Base-by-base conservation (phyloP, 2,329 filamentous ascomycete genomes). In the Pseudopithomyces maydicus region DNA sequence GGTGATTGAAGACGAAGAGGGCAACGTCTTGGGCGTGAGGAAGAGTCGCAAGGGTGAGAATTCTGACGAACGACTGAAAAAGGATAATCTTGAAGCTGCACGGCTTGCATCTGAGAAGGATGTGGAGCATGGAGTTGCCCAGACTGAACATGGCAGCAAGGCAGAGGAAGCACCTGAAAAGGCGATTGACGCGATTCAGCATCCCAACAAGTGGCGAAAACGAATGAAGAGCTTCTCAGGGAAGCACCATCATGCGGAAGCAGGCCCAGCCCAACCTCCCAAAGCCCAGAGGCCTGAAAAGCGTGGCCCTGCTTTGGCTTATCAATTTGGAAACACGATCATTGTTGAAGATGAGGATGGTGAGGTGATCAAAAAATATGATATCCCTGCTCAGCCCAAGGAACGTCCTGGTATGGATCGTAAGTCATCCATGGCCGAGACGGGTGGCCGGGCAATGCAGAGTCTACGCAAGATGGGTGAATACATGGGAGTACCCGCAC, bases 331-430 rank as follows among this genome's bases (percentile, higher is more conserved):
- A 61, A 93, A 91, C 71, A 93, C 91, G 79, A 91, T 96, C 62
- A 94, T 96, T 71, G 90, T 96, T 15, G 91, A 96, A 77, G 90
- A 96, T 60, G 89, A 90, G 73, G 88, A 93, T 65, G 91, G 91
- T 42, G 91, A 96, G 72, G 91, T 96, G 32, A 85, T 96, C 72
- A 93, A 93, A 79, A 88, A 90, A 55, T 93, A 92, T 70, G 88
- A 93, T 61, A 83, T 94, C 26, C 88, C 89, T 1, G 78, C 82
- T 0, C 76, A 84, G 4, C 64, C 69, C 23, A 85, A 73, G 59
- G 57, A 82, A 60, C 73, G 70, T 20, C 71, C 72, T 22, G 65
- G 58, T 12, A 53, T 65, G 12, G 61, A 69, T 26, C 66, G 70
- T 26, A 79, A 59, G 43, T 64, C 56, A 26, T 68, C 72, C 14